These are phyloP conservation scores for Ocimum tenuiflorum DNA, from an alignment of 257 asterid genomes.

Conservation along the genomic window DNA sequence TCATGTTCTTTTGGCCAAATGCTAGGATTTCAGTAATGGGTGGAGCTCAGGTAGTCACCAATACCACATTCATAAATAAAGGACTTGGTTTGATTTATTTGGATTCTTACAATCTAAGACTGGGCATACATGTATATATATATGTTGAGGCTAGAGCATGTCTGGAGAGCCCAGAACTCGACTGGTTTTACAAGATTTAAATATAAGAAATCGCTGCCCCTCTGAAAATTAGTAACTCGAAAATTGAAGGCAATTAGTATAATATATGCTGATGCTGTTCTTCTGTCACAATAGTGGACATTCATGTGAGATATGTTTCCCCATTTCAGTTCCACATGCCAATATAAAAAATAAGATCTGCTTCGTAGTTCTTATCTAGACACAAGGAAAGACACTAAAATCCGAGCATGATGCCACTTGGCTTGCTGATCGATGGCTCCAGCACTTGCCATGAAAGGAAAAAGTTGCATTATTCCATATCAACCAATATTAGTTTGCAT, in stretches of 20 bases:
- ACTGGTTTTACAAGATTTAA: background rate
- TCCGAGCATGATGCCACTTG: background rate
- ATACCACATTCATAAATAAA: background rate
- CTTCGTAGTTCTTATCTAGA: no score
- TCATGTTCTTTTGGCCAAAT: constrained; percentile 96
- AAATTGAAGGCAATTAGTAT: background rate
- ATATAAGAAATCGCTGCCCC: background rate
- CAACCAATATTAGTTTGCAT: background rate
- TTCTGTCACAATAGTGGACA: background rate
- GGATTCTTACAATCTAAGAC: background rate
- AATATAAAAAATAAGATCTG: background rate
- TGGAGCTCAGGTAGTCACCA: constrained; percentile 73
- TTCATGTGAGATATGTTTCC: background rate
- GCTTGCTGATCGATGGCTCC: background rate
- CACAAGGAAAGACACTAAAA: no score
- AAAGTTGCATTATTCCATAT: background rate
- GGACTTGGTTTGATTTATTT: background rate
- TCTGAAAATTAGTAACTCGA: background rate
- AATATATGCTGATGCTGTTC: background rate
- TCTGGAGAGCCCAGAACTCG: background rate
- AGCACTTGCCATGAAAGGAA: background rate
- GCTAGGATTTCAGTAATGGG: constrained; percentile 98
- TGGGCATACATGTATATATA: background rate
- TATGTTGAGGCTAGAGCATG: background rate
- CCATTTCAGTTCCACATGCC: background rate